A percentile compares a stretch with the other conserved stretches of the same genome.
Evolutionary conservation across 129 eudicot genomes (phyloP).

Genomic region (Glebionis coronaria): DNA sequence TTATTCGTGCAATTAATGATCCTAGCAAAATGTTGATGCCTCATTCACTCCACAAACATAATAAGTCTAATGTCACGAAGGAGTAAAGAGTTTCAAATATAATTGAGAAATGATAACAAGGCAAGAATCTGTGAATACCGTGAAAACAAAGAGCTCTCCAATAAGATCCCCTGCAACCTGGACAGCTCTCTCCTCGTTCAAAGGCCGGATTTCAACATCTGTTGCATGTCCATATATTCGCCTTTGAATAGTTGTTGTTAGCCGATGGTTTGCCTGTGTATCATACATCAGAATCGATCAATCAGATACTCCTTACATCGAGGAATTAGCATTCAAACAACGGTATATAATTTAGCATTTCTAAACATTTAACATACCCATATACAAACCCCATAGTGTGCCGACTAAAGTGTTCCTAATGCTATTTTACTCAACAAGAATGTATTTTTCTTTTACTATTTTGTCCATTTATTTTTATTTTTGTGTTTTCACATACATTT

Average conservation of each 20-base stretch:
- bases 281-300: background rate
- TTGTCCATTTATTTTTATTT: too few relatives aligned
- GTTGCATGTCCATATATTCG: constrained; percentile 83
- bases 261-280: constrained; percentile 72
- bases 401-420: too few relatives aligned
- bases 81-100: background rate
- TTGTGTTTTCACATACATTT: too few relatives aligned
- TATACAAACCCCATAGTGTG: background rate
- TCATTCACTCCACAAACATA: background rate
- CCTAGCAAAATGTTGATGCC: background rate
- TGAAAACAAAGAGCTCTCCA: constrained; percentile 85
- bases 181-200: constrained; percentile 95
- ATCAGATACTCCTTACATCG: background rate
- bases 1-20: background rate
- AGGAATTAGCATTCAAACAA: background rate
- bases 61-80: background rate
- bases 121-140: constrained; percentile 40
- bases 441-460: too few relatives aligned
- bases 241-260: constrained; percentile 81
- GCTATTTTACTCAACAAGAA: too few relatives aligned
- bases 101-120: background rate
- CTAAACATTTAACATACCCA: background rate
- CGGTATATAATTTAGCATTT: too few relatives aligned
- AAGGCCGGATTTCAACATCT: constrained; percentile 80
- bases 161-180: constrained; percentile 86